A percentile compares a stretch with the other conserved stretches of the same genome.
phyloP scores from a whole-genome alignment of 371 early-diverging fungal species.

The Mortierella sp. region DNA sequence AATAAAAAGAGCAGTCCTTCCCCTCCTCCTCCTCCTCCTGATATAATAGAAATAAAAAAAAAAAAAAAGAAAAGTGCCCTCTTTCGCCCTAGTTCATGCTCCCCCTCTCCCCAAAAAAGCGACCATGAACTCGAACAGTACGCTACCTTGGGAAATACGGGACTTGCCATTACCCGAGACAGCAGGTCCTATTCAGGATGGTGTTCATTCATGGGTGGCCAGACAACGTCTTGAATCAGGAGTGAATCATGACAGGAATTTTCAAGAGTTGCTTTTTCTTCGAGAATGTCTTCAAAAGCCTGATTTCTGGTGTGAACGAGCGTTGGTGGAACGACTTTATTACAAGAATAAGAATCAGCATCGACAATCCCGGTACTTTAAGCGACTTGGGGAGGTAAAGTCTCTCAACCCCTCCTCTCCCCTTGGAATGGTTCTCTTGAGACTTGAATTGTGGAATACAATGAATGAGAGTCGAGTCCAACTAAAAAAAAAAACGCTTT shows the following conservation, averaged over 20 bases:
- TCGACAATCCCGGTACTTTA: slow-evolving; percentile 51
- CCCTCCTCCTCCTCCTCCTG: too few relatives aligned
- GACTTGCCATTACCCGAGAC: too few relatives aligned
- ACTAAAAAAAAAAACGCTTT: neutral
- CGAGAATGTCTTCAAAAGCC: slow-evolving; percentile 46
- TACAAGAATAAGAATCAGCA: slow-evolving; percentile 64
- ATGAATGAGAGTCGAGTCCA: neutral
- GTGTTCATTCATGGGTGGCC: too few relatives aligned
- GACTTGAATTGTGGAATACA: neutral
- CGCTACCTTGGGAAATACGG: too few relatives aligned
- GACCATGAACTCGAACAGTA: too few relatives aligned
- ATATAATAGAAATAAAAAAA: too few relatives aligned
- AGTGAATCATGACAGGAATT: slow-evolving; percentile 13
- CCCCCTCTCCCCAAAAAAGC: too few relatives aligned
- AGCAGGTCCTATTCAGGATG: too few relatives aligned
- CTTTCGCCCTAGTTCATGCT: too few relatives aligned
- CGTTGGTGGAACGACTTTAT: slow-evolving; percentile 52
- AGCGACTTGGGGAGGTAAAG: slow-evolving; percentile 53
- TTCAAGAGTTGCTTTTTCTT: slow-evolving; percentile 32
- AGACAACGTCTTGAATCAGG: too few relatives aligned
- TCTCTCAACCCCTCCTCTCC: neutral
- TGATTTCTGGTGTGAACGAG: slow-evolving; percentile 55
- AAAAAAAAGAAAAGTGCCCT: too few relatives aligned
- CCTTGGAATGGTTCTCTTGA: neutral
- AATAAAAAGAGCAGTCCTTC: too few relatives aligned